These are phyloP conservation scores for Fusarium austroafricanum DNA, from an alignment of 2,329 filamentous ascomycete species.

Conservation along the genomic window DNA sequence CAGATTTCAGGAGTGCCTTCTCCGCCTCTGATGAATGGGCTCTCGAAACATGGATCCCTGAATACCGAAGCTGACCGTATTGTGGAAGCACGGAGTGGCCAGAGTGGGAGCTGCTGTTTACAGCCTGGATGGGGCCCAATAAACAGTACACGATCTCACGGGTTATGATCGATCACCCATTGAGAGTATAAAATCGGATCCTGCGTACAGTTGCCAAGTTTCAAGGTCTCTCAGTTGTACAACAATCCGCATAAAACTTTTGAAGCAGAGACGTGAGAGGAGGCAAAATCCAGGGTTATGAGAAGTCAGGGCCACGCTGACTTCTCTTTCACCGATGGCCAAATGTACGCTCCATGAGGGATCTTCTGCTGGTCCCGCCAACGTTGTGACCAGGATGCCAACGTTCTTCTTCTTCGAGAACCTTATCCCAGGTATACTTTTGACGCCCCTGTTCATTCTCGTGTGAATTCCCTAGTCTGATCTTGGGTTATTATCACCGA, in stretches of 20 bases:
- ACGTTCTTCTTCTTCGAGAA: constrained; percentile 39
- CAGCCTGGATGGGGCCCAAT: not conserved
- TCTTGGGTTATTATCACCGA: not conserved
- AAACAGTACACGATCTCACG: constrained; percentile 5
- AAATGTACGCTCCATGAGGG: not conserved
- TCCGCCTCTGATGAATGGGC: constrained; percentile 27
- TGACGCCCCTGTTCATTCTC: constrained; percentile 6
- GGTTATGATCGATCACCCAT: constrained; percentile 7
- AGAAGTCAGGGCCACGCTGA: not conserved
- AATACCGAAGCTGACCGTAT: constrained; percentile 17
- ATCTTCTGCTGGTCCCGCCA: constrained; percentile 22
- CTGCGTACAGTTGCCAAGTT: not conserved
- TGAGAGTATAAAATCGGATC: not conserved
- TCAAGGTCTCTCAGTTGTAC: not conserved
- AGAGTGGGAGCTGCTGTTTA: not conserved
- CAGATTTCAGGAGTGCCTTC: constrained; percentile 46
- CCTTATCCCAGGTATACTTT: constrained; percentile 18
- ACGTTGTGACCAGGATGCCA: constrained; percentile 14
- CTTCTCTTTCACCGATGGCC: not conserved
- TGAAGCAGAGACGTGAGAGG: not conserved
- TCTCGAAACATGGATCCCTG: constrained; percentile 20
- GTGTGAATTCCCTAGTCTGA: constrained; percentile 2
- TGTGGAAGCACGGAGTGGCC: constrained; percentile 3
- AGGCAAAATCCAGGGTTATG: not conserved
- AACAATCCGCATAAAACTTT: not conserved